Evolutionary conservation across 2,329 filamentous ascomycete species (phyloP).

Genomic region (Cladosporium phlei): DNA sequence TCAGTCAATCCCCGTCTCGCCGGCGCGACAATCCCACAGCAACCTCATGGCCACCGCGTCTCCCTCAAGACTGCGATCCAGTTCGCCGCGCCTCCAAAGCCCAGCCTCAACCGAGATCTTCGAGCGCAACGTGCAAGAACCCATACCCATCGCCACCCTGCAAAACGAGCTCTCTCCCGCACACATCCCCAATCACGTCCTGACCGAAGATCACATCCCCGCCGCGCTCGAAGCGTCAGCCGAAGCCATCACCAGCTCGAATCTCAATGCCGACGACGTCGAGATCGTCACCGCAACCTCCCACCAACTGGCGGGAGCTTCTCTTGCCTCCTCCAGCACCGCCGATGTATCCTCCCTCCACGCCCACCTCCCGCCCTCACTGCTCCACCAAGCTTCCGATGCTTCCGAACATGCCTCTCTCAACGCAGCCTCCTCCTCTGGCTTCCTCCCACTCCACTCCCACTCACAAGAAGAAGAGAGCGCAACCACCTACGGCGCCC

Average conservation of each 20-base stretch:
- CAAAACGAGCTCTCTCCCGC: conserved; percentile 64
- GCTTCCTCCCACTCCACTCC: conserved; percentile 61
- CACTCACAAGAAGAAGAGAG: conserved; percentile 51
- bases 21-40: conserved; percentile 23
- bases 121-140: conserved; percentile 88
- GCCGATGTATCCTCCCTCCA: conserved; percentile 25
- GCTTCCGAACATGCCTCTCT: conserved; percentile 56
- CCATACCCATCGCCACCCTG: conserved; percentile 44
- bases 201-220: conserved; percentile 91
- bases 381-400: conserved; percentile 15
- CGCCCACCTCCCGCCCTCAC: conserved; percentile 11
- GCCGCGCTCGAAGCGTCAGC: conserved; percentile 87
- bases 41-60: conserved; percentile 22
- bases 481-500: conserved; percentile 69
- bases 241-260: conserved; percentile 81
- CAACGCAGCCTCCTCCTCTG: conserved; percentile 71
- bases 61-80: conserved; percentile 53
- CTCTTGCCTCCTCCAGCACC: conserved; percentile 34
- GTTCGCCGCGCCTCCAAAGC: conserved; percentile 70
- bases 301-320: conserved; percentile 72
- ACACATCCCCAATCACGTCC: conserved; percentile 79
- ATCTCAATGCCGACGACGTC: conserved; percentile 79
- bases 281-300: conserved; percentile 85
- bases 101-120: conserved; percentile 78
- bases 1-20: conserved; percentile 21